Evolutionary conservation across 164 flowering plant species (phyloP).

Genomic region (Piper longum): DNA sequence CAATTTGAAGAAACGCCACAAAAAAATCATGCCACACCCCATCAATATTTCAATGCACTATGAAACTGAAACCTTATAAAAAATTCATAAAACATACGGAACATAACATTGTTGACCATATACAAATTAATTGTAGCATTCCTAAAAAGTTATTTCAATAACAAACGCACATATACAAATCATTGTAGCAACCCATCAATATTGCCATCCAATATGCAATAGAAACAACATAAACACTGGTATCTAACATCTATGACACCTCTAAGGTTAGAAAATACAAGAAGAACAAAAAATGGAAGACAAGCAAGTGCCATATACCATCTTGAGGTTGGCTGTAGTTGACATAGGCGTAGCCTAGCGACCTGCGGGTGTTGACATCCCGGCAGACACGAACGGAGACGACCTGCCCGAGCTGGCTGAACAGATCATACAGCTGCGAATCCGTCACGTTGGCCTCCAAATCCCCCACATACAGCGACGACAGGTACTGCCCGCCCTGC

Average conservation of each 20-base stretch:
- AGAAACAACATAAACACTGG: neutral
- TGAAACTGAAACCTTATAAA: no score
- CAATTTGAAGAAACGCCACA: no score
- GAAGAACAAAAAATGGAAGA: neutral
- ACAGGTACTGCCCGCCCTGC: constrained; percentile 24
- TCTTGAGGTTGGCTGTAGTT: constrained; percentile 55
- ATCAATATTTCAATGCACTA: no score
- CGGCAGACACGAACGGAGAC: constrained; percentile 76
- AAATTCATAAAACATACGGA: no score
- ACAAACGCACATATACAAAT: no score
- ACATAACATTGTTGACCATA: no score
- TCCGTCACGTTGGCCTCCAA: constrained; percentile 60
- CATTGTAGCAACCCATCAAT: no score
- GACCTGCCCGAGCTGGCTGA: constrained; percentile 59
- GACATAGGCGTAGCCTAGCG: constrained; percentile 84
- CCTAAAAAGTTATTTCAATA: no score
- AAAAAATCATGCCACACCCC: no score
- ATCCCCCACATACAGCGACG: constrained; percentile 77
- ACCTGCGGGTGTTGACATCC: constrained; percentile 53
- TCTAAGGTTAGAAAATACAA: neutral
- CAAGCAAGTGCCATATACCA: constrained; percentile 24
- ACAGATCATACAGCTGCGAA: constrained; percentile 72
- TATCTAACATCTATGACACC: neutral
- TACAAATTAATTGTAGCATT: no score
- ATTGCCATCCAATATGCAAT: no score